Conservation (phyloP, 2,329 filamentous ascomycete genomes). For the Myriosclerotinia duriaeana region DNA sequence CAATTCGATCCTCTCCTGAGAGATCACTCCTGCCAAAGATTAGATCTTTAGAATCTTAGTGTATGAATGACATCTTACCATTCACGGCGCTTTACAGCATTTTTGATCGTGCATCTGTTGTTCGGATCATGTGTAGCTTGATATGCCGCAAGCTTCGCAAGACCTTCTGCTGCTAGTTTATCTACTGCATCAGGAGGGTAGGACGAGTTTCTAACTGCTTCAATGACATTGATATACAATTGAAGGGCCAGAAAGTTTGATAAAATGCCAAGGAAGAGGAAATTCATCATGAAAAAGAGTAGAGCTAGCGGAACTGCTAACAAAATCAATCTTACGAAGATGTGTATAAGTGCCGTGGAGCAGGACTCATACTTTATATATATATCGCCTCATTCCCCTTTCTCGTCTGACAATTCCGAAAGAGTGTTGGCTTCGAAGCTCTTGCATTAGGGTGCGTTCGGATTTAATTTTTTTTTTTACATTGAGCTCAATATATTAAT, state of each 20-base stretch:
- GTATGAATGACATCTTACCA: conserved; percentile 39
- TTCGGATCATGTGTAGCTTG: conserved; percentile 23
- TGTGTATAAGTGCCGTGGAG: neutral
- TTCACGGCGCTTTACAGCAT: conserved; percentile 45
- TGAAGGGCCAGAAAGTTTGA: conserved; percentile 1
- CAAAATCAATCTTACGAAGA: neutral
- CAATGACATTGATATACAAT: neutral
- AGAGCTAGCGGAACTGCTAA: neutral
- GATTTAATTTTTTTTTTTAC: too few species aligned
- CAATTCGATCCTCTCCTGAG: conserved; percentile 28
- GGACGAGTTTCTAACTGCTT: neutral
- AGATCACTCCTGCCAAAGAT: conserved; percentile 27
- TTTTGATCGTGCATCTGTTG: conserved; percentile 42
- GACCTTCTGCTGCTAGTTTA: conserved; percentile 38
- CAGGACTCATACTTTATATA: neutral
- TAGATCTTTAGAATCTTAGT: neutral
- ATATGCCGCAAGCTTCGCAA: conserved; percentile 40
- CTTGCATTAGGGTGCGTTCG: neutral
- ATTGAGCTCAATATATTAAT: too few species aligned
- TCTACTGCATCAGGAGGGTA: conserved; percentile 33
- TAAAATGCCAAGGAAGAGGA: neutral
- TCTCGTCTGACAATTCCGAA: neutral
- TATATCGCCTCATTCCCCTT: neutral
- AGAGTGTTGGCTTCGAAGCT: neutral
- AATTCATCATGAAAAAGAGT: neutral